Percentiles rank a stretch among this genome's conserved stretches.
These are phyloP conservation scores for Spergularia bocconei DNA, from an alignment of 148 eudicot species.

Conservation along the genomic window DNA sequence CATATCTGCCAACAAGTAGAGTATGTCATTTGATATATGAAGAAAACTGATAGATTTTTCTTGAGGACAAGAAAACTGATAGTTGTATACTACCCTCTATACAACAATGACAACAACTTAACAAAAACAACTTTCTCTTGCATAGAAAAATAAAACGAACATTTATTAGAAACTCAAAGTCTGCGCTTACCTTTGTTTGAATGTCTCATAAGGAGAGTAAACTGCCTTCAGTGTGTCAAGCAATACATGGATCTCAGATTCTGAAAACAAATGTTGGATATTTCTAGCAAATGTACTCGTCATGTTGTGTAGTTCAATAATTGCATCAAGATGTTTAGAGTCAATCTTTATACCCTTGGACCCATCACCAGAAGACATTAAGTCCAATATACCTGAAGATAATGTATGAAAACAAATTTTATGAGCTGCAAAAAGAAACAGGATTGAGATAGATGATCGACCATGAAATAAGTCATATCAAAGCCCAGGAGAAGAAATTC, in stretches of 20 bases:
- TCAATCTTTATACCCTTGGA: constrained; percentile 75
- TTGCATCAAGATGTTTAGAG: constrained; percentile 79
- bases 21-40: neutral
- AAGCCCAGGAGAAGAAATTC: neutral
- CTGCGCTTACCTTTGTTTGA: constrained; percentile 63
- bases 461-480: neutral
- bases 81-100: neutral
- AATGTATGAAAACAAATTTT: constrained; percentile 11
- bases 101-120: constrained; percentile 5
- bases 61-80: neutral
- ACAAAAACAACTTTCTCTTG: too few species aligned
- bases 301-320: constrained; percentile 80
- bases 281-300: constrained; percentile 86
- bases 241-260: constrained; percentile 59
- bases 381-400: constrained; percentile 73
- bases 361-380: constrained; percentile 75
- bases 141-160: neutral
- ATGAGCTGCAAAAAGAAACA: neutral
- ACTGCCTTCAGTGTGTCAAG: constrained; percentile 76
- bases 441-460: neutral
- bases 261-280: constrained; percentile 85
- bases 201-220: constrained; percentile 78
- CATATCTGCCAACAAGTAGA: constrained; percentile 50
- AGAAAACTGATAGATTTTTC: neutral
- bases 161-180: constrained; percentile 1